Evolutionary conservation across 176 grass and related monocot species (phyloP), one percentile per base, ranked within the genome.

Genomic region (Triticum timopheevii): DNA sequence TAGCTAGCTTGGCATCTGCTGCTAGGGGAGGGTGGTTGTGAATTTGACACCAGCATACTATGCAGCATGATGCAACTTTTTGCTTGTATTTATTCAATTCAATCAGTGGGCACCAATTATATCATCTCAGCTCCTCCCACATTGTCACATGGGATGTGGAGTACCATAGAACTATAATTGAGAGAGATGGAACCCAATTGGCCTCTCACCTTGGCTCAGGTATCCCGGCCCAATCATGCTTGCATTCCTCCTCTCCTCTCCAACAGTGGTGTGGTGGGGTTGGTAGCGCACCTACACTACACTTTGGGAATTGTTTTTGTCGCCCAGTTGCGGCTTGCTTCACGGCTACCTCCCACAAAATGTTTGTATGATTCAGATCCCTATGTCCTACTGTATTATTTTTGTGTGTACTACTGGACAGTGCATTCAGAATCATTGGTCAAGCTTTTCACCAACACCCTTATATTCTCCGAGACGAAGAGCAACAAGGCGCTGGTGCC

Each of bases 221-320:
- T 39, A 83, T 74, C 59, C 35, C 85, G 68, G 74, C 87, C 87
- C 84, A 68, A 87, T 90, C 84, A 68, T 87, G 61, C 69, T 47
- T 15, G 45, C 40, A 7, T 42, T 76, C 40, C 4, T 78, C 52
- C 30, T 52, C 25, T 33, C 8, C 25, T 33, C 33, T 40, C 8
- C 74, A 39, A 9, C 56, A 36, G 15, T 6, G 42, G 54, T 73
- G 70, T 30, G 65, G 34, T 8, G 73, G 84, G 84, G 80, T 87
- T 83, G 84, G 89, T 90, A 35, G 84, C 56, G 80, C 80, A 65
- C 72, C 9, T 42, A 38, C 35, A 36, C 6, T 38, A 71, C 49
- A 15, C 25, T 36, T 59, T 15, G 56, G 81, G 66, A 61, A 19
- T 83, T 58, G 24, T 78, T 13, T 84, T 82, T 17, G 4, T 59